Conservation (phyloP, 148 eudicot genomes). For the Tetragonia tetragonoides region DNA sequence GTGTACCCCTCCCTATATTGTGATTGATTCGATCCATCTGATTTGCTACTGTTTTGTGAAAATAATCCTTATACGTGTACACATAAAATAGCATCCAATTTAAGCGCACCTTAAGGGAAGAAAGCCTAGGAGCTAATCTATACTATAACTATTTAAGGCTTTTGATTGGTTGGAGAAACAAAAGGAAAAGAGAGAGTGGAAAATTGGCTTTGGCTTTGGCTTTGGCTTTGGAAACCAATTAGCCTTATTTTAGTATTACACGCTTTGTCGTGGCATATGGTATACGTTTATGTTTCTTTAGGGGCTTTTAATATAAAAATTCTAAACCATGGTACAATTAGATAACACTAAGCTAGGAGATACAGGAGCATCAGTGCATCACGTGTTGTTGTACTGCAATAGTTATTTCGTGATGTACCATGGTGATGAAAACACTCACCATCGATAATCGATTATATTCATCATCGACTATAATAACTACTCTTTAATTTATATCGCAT, state of each 20-base stretch:
- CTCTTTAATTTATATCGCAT: too few relatives aligned
- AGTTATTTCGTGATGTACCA: too few relatives aligned
- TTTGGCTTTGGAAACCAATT: not conserved
- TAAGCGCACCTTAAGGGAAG: slow-evolving; percentile 22
- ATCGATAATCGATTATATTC: too few relatives aligned
- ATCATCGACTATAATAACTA: too few relatives aligned
- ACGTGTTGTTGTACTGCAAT: too few relatives aligned
- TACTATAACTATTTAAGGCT: slow-evolving; percentile 1
- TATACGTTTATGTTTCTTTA: too few relatives aligned
- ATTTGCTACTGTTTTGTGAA: not conserved
- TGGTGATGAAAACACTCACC: too few relatives aligned
- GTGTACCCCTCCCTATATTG: slow-evolving; percentile 8
- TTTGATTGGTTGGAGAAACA: slow-evolving; percentile 19
- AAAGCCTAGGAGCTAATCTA: slow-evolving; percentile 26
- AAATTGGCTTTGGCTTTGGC: not conserved
- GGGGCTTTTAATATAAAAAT: too few relatives aligned
- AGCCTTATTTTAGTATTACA: slow-evolving; percentile 18
- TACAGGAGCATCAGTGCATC: not conserved
- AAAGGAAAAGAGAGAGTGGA: not conserved
- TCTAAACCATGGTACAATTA: not conserved
- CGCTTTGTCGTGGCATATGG: slow-evolving; percentile 28
- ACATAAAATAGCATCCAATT: slow-evolving; percentile 10
- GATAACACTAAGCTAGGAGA: not conserved
- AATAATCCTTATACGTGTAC: slow-evolving; percentile 29
- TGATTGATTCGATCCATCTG: not conserved